A percentile compares a stretch with the other conserved stretches of the same genome.
Evolutionary conservation across 371 early-diverging fungal genomes (phyloP).

Genomic region (Cladochytrium tenue): DNA sequence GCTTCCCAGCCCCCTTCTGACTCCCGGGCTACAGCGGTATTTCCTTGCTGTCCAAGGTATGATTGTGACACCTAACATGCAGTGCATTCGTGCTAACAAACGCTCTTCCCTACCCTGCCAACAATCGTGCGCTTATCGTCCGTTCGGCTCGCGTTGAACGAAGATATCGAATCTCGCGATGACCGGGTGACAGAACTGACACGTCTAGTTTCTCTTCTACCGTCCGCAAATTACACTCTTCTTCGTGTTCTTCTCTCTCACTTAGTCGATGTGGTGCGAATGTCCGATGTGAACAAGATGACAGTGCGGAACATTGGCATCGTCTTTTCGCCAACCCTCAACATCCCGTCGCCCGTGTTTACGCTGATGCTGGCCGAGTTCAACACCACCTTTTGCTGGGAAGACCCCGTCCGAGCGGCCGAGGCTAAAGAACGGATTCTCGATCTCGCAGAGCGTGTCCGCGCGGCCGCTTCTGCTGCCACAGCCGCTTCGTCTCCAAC

Average conservation of each 20-base stretch:
- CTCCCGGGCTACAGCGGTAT: constrained; percentile 70
- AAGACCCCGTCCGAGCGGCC: constrained; percentile 7
- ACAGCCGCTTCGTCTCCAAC: background rate
- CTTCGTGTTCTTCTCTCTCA: constrained; percentile 84
- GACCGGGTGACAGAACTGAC: constrained; percentile 76
- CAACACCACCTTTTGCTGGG: constrained; percentile 71
- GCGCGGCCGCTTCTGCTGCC: background rate
- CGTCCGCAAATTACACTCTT: constrained; percentile 83
- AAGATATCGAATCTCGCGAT: constrained; percentile 70
- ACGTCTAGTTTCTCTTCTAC: constrained; percentile 74
- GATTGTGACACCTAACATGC: background rate
- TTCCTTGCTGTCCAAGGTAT: constrained; percentile 59
- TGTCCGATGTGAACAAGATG: constrained; percentile 87
- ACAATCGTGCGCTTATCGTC: too few species aligned
- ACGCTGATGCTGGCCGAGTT: constrained; percentile 85
- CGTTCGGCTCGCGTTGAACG: too few species aligned
- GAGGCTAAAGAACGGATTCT: constrained; percentile 8
- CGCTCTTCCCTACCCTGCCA: too few species aligned
- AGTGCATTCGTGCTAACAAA: background rate
- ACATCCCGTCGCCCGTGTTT: constrained; percentile 87
- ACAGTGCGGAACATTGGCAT: constrained; percentile 91
- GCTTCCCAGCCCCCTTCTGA: constrained; percentile 82
- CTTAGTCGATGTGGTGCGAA: constrained; percentile 80
- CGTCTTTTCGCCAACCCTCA: constrained; percentile 90
- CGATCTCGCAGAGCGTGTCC: background rate